These are phyloP conservation scores for Eucalyptus paniculata DNA, from an alignment of 345 rosid genomes.

Conservation along the genomic window DNA sequence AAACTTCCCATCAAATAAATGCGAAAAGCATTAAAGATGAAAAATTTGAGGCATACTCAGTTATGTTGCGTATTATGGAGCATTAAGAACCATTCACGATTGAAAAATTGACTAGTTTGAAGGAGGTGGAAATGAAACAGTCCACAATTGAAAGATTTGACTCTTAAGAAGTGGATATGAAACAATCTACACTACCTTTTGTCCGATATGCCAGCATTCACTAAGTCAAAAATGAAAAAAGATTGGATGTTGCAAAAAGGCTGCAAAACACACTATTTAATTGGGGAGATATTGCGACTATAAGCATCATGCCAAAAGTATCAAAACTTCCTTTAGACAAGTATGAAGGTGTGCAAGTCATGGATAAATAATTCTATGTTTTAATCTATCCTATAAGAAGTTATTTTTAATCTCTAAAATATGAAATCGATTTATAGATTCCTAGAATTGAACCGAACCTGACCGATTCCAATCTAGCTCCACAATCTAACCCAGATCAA, in stretches of 20 bases:
- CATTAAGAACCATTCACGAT: neutral
- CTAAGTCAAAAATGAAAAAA: neutral
- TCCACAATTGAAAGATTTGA: neutral
- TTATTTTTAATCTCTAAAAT: neutral
- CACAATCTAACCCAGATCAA: fast-evolving
- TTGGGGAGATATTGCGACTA: neutral
- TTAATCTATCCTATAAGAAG: too few species aligned
- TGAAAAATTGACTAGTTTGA: neutral
- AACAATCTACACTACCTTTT: too few species aligned
- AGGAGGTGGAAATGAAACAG: neutral
- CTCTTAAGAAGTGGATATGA: neutral
- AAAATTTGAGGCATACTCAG: neutral
- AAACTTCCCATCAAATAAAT: neutral
- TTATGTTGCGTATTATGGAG: neutral
- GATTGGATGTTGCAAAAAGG: neutral
- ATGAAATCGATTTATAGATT: too few species aligned
- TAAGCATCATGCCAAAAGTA: neutral
- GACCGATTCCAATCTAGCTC: fast-evolving
- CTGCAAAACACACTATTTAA: neutral
- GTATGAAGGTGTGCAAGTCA: neutral
- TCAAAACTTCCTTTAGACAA: neutral
- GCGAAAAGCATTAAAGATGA: neutral
- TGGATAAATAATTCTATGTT: fast-evolving
- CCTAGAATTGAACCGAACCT: fast-evolving
- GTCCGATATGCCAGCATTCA: neutral